phyloP scores from a whole-genome alignment of 176 grass and related monocot genomes.

The Avena sativa region DNA sequence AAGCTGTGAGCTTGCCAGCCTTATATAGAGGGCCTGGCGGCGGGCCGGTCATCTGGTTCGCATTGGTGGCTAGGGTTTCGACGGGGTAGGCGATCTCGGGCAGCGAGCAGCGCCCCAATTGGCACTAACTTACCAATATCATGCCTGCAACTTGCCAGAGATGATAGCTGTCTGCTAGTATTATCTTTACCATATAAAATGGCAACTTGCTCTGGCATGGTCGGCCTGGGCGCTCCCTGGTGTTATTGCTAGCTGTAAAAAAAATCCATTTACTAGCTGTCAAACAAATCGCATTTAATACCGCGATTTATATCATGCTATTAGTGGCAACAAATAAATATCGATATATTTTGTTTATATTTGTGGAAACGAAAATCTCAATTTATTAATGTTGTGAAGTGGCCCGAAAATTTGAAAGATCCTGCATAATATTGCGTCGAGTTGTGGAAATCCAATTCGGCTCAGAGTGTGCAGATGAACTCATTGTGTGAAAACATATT shows the following conservation, averaged over 20 bases:
- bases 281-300: background rate
- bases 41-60: background rate
- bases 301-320: background rate
- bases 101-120: conserved; percentile 43
- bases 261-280: background rate
- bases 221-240: conserved; percentile 1
- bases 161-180: background rate
- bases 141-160: conserved; percentile 7
- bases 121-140: conserved; percentile 45
- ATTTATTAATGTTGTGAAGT: background rate
- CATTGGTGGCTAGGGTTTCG: conserved; percentile 46
- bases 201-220: conserved; percentile 16
- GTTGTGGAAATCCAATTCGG: no score
- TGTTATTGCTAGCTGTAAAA: background rate
- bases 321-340: background rate
- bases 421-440: no score
- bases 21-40: conserved; percentile 51
- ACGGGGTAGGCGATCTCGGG: conserved; percentile 26
- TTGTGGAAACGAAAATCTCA: background rate
- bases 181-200: background rate
- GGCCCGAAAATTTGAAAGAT: background rate
- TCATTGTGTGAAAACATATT: no score
- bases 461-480: no score
- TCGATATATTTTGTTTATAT: background rate
- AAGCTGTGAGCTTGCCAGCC: background rate